phyloP scores from a whole-genome alignment of 257 asterid species.

The Haberlea rhodopensis region DNA sequence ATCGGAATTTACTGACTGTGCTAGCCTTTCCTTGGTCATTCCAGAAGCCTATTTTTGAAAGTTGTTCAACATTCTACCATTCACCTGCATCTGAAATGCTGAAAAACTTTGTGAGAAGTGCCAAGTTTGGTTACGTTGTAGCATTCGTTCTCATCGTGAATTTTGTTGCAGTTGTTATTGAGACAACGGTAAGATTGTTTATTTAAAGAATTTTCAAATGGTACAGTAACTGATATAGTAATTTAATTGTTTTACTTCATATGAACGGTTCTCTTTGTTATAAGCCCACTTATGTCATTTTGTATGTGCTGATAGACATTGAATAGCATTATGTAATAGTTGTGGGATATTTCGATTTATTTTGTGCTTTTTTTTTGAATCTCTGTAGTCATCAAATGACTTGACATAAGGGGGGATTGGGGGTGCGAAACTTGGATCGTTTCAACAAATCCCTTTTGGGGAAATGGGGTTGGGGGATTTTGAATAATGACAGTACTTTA shows the following conservation, averaged over 20 bases:
- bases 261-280: not conserved
- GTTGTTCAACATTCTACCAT: conserved; percentile 65
- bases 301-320: not conserved
- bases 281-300: not conserved
- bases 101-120: conserved; percentile 64
- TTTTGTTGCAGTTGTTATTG: conserved; percentile 77
- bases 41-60: conserved; percentile 75
- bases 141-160: conserved; percentile 69
- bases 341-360: not conserved
- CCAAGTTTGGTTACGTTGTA: conserved; percentile 62
- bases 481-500: no score
- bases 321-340: not conserved
- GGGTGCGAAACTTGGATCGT: no score
- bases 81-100: conserved; percentile 63
- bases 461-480: no score
- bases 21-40: conserved; percentile 19
- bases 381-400: not conserved
- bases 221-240: conserved; percentile 6
- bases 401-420: not conserved
- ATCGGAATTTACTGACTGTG: conserved; percentile 26
- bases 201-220: conserved; percentile 19
- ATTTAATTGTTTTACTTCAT: conserved; percentile 2
- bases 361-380: not conserved
- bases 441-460: no score
- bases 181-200: conserved; percentile 68